Conservation (phyloP, 768 basidiomycete species). For the Hypholoma sublateritium region DNA sequence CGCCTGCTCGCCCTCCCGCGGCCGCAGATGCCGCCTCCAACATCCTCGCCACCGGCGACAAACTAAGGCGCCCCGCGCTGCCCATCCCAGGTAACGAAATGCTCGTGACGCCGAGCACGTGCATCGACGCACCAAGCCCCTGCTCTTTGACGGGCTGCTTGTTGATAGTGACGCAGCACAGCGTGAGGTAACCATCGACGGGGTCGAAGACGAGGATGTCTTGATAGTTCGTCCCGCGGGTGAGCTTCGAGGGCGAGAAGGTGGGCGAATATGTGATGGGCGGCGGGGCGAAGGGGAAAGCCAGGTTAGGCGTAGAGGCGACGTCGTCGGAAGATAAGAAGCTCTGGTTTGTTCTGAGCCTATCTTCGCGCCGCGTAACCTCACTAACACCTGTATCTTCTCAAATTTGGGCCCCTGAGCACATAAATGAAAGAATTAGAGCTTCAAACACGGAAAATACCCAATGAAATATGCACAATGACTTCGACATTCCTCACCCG, state of each 20-base stretch:
- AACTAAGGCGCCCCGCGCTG: slow-evolving; percentile 37
- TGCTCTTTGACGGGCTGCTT: slow-evolving; percentile 23
- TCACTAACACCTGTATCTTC: slow-evolving; percentile 54
- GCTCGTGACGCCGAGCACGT: slow-evolving; percentile 45
- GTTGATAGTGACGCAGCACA: slow-evolving; percentile 55
- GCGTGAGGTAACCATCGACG: slow-evolving; percentile 48
- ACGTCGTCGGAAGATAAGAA: slow-evolving; percentile 45
- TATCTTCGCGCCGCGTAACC: slow-evolving; percentile 41
- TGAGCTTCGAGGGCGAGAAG: slow-evolving; percentile 26
- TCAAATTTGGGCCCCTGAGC: slow-evolving; percentile 50
- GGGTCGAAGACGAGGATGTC: slow-evolving; percentile 75
- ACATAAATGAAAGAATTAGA: neutral
- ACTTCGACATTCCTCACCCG: slow-evolving; percentile 53
- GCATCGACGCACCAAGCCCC: slow-evolving; percentile 27
- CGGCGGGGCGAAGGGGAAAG: slow-evolving; percentile 5
- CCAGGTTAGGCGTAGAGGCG: slow-evolving; percentile 8
- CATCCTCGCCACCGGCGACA: slow-evolving; percentile 26
- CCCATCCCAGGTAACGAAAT: slow-evolving; percentile 61
- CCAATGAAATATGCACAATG: slow-evolving; percentile 35
- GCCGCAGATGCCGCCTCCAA: neutral
- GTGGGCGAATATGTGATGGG: slow-evolving; percentile 21
- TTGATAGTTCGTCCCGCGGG: slow-evolving; percentile 48
- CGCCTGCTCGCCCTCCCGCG: slow-evolving; percentile 11
- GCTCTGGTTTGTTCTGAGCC: slow-evolving; percentile 27
- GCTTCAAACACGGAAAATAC: neutral